Percentiles rank a stretch among this genome's conserved stretches.
phyloP scores from a whole-genome alignment of 108 stramenopile genomes.

The Skeletonema potamos region DNA sequence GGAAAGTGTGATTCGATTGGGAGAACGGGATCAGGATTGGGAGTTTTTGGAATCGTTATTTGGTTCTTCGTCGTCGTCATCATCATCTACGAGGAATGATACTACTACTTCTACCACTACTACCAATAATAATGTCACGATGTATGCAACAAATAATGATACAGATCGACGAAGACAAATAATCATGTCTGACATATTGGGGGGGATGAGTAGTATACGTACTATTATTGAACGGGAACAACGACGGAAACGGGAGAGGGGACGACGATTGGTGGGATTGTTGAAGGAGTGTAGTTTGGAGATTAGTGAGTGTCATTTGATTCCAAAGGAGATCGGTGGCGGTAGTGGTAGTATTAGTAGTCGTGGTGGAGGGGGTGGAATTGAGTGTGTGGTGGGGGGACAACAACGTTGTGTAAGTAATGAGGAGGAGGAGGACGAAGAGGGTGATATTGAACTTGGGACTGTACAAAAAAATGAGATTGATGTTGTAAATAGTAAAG shows the following conservation, averaged over 20 bases:
- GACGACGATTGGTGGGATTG: constrained; percentile 9
- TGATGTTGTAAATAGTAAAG: background rate
- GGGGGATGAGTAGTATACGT: constrained; percentile 28
- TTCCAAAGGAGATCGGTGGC: background rate
- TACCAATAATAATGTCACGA: too few relatives aligned
- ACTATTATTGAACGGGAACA: constrained; percentile 25
- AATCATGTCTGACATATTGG: constrained; percentile 10
- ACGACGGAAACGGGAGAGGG: constrained; percentile 10
- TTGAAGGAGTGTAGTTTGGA: constrained; percentile 22
- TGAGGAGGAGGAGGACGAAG: background rate
- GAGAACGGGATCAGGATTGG: constrained; percentile 13
- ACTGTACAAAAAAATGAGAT: background rate
- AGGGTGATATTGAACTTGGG: background rate
- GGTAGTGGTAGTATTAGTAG: background rate
- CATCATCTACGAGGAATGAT: too few relatives aligned
- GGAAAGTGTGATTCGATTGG: background rate
- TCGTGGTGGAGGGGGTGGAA: too few relatives aligned
- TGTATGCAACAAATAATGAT: too few relatives aligned
- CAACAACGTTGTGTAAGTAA: too few relatives aligned
- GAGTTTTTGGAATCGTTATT: constrained; percentile 22
- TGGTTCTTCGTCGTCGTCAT: too few relatives aligned
- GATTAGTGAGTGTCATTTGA: constrained; percentile 25
- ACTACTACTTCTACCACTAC: too few relatives aligned
- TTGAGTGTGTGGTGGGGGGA: too few relatives aligned
- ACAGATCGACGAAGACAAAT: background rate